Conservation (phyloP, 768 basidiomycete genomes). For the Heimioporus sp. region DNA sequence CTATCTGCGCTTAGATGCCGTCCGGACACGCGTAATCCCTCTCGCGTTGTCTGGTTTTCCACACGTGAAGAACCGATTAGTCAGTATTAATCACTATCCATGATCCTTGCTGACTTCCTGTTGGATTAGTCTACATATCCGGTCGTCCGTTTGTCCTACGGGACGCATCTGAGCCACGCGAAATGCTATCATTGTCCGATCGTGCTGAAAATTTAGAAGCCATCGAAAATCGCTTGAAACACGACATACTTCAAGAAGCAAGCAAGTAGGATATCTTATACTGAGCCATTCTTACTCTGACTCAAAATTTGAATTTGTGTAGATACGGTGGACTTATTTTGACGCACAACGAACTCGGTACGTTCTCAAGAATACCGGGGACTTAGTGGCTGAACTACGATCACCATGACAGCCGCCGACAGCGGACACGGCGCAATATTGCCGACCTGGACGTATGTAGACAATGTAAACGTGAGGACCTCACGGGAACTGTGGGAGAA, state of each 20-base stretch:
- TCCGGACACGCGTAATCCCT: conserved; percentile 58
- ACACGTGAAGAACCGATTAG: conserved; percentile 95
- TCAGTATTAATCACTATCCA: conserved; percentile 36
- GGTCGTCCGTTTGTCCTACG: conserved; percentile 91
- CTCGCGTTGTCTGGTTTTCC: conserved; percentile 92
- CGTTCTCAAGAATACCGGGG: conserved; percentile 15
- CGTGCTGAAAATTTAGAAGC: conserved; percentile 94
- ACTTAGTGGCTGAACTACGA: conserved; percentile 3
- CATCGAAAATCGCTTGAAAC: conserved; percentile 85
- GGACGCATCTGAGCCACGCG: conserved; percentile 80
- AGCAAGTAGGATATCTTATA: conserved; percentile 42
- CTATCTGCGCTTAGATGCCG: conserved; percentile 79
- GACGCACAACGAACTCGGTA: conserved; percentile 91
- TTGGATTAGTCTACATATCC: conserved; percentile 67
- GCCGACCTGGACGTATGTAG: conserved; percentile 93
- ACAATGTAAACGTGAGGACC: conserved; percentile 79
- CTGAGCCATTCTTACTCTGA: conserved; percentile 3
- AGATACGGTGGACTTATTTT: conserved; percentile 89
- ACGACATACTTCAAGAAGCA: conserved; percentile 88
- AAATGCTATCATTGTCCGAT: conserved; percentile 79
- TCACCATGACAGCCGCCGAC: conserved; percentile 40
- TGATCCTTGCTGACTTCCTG: conserved; percentile 3
- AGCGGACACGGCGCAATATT: conserved; percentile 78
- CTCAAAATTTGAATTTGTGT: conserved; percentile 1
- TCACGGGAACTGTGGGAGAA: conserved; percentile 82